Conservation (phyloP, 1,284 basidiomycete genomes). For the Sanghuangporus sanghuang region DNA sequence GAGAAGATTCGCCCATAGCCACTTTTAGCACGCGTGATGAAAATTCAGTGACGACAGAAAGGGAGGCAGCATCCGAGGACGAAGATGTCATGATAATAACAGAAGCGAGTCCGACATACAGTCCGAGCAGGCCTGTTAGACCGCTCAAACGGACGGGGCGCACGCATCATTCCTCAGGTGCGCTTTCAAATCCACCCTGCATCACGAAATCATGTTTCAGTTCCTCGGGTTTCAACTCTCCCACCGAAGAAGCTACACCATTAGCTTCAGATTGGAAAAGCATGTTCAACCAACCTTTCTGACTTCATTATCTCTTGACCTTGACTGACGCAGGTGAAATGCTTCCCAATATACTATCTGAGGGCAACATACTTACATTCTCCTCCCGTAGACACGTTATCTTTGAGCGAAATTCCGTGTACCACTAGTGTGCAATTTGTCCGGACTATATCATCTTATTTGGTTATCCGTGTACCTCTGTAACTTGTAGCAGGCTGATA, state of each 20-base stretch:
- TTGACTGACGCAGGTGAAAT: too few species aligned
- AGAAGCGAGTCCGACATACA: background rate
- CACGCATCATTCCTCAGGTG: background rate
- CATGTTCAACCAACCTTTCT: slow-evolving; percentile 14
- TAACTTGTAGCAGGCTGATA: background rate
- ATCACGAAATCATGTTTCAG: background rate
- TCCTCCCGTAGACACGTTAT: background rate
- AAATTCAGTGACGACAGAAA: slow-evolving; percentile 21
- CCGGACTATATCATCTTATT: background rate
- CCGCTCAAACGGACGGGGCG: slow-evolving; percentile 7
- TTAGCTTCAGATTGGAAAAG: background rate
- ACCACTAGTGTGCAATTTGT: background rate
- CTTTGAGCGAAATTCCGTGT: background rate
- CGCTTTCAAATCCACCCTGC: background rate
- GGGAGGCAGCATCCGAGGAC: slow-evolving; percentile 21
- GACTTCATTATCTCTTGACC: background rate
- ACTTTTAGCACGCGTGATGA: slow-evolving; percentile 20
- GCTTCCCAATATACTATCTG: too few species aligned
- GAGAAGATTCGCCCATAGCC: slow-evolving; percentile 18
- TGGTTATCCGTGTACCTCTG: background rate
- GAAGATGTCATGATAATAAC: slow-evolving; percentile 11
- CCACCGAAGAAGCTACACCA: background rate
- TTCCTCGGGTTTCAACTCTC: background rate
- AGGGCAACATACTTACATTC: background rate
- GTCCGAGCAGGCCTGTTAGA: slow-evolving; percentile 15